Conservation (phyloP, 768 basidiomycete genomes). For the Rickenella mellea region DNA sequence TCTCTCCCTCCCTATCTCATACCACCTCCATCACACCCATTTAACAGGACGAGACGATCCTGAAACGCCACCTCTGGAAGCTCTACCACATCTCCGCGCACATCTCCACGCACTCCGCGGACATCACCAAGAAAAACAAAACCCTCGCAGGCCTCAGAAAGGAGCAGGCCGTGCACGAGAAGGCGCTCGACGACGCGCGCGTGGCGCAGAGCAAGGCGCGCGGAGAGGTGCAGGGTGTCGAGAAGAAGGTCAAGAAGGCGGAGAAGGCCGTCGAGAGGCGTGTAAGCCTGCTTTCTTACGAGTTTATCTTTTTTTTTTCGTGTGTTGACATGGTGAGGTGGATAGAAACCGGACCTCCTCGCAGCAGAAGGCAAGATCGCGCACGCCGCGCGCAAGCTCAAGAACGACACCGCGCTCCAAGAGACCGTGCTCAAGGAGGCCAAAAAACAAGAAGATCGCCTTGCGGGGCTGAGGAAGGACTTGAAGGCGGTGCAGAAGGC, state of each 20-base stretch:
- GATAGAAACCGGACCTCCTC: slow-evolving; percentile 79
- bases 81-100: slow-evolving; percentile 83
- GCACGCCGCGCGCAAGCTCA: slow-evolving; percentile 71
- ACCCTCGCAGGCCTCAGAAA: slow-evolving; percentile 57
- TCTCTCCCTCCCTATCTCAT: not conserved
- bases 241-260: slow-evolving; percentile 81
- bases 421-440: slow-evolving; percentile 59
- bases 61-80: slow-evolving; percentile 78
- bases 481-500: slow-evolving; percentile 53
- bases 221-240: slow-evolving; percentile 68
- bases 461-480: slow-evolving; percentile 53
- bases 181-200: slow-evolving; percentile 62
- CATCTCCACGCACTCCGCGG: slow-evolving; percentile 61
- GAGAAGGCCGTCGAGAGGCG: slow-evolving; percentile 84
- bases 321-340: not conserved
- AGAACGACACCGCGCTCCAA: slow-evolving; percentile 53
- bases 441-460: slow-evolving; percentile 38
- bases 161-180: slow-evolving; percentile 63
- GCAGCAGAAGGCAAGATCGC: slow-evolving; percentile 80
- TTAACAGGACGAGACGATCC: slow-evolving; percentile 66
- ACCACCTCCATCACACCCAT: slow-evolving; percentile 1
- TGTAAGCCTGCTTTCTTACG: slow-evolving; percentile 28
- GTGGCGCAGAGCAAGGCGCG: slow-evolving; percentile 74
- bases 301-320: not conserved
- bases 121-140: slow-evolving; percentile 66